Evolutionary conservation across 441 rosid species (phyloP), one percentile per base, ranked within the genome.

Genomic region (Mallotus repandus): DNA sequence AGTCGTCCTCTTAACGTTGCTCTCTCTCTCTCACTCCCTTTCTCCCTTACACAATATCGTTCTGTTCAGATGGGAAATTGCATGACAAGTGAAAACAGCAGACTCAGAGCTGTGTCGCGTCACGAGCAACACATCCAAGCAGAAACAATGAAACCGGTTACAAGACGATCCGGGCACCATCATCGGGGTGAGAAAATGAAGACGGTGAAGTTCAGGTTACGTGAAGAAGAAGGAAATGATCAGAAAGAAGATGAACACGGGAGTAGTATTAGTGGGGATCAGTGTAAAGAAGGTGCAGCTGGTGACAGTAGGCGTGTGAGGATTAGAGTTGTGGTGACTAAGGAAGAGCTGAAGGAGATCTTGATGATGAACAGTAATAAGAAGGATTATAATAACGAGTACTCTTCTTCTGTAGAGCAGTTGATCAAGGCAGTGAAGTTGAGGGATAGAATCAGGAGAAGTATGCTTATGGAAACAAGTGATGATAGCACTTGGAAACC

Each of bases 301-400:
- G 22, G 9, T 45, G 43, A 25, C 53, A 73, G 74, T 2, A 86
- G 78, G 19, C 80, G 76, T 55, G 79, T 78, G 81, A 87, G 91
- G 86, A 67, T 92, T 25, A 85, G 82, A 67, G 79, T 90, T 16
- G 68, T 86, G 83, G 85, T 92, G 80, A 90, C 90, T 0, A 86
- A 76, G 78, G 68, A 84, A 70, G 97, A 92, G 75, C 81, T 89
- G 77, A 77, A 81, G 78, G 80, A 88, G 19, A 76, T 87, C 55
- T 74, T 91, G 78, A 7, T 58, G 62, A 58, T 54, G 57, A 54
- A 19, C n/a, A 77, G 72, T 41, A 63, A 66, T 32, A 59, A 71
- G 53, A 73, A 73, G 70, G 85, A 78, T 60, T 56, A 58, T 18
- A 8, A 8, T 5, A 52, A 48, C 0, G 72, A 75, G 43, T 54